A percentile compares a stretch with the other conserved stretches of the same genome.
Conservation (phyloP, 768 basidiomycete species). For the Cystofilobasidium bisporidii region DNA sequence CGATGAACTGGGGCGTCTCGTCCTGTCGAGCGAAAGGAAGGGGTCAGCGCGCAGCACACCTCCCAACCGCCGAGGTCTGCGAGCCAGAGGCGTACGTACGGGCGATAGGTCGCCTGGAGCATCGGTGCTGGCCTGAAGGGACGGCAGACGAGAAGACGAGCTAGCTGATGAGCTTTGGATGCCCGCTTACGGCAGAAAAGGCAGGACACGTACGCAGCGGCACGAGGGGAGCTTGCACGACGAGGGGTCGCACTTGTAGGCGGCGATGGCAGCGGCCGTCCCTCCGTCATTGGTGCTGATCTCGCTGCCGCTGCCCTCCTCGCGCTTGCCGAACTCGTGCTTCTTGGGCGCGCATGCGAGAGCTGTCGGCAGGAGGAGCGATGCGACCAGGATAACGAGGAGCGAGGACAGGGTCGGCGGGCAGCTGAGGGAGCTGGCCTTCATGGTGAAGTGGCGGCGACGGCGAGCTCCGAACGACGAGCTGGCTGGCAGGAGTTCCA, state of each 20-base stretch:
- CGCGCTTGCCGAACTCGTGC: neutral
- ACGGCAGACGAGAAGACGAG: neutral
- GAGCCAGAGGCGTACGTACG: neutral
- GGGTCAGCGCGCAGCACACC: neutral
- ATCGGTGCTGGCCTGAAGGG: conserved; percentile 55
- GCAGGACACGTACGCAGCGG: conserved; percentile 33
- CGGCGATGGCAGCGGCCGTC: conserved; percentile 39
- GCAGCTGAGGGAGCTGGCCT: neutral
- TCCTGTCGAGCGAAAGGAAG: conserved; percentile 43
- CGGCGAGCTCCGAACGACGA: too few species aligned
- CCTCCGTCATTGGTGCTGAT: neutral
- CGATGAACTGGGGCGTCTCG: conserved; percentile 50
- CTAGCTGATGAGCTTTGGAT: neutral
- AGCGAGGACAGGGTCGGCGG: neutral
- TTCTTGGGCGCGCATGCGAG: neutral
- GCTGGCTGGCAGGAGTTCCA: too few species aligned
- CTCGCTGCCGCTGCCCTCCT: conserved; percentile 1
- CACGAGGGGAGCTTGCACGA: conserved; percentile 61
- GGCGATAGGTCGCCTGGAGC: conserved; percentile 49
- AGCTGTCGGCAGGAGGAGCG: neutral
- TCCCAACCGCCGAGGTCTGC: neutral
- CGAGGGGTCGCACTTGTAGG: conserved; percentile 59
- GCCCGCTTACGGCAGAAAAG: neutral
- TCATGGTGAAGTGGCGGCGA: too few species aligned
- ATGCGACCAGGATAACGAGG: neutral